Evolutionary conservation across 1,284 basidiomycete species (phyloP).

Genomic region (Singerocomus inundabilis): DNA sequence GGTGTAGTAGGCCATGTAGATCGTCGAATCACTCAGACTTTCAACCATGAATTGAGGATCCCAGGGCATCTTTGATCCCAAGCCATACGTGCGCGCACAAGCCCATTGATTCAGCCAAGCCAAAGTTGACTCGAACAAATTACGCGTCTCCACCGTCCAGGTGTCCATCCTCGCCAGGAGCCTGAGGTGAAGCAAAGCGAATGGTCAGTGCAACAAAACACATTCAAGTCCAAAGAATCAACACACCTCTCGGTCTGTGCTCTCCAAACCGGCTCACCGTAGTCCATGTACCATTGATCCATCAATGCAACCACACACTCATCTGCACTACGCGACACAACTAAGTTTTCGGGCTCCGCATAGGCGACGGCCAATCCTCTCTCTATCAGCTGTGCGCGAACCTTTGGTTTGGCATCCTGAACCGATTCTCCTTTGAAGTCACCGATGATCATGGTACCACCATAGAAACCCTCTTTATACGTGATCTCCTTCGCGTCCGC

Average conservation of each 20-base stretch:
- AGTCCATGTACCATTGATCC: conserved; percentile 99
- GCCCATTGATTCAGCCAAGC: conserved; percentile 99
- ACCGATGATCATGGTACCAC: conserved; percentile 87
- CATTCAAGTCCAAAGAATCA: conserved; percentile 37
- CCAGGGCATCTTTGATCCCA: conserved; percentile 97
- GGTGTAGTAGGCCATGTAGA: conserved; percentile 99
- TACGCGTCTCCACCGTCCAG: conserved; percentile 85
- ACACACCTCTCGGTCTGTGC: conserved; percentile 79
- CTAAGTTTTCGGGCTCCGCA: conserved; percentile 93
- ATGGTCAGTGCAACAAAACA: not conserved
- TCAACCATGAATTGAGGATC: conserved; percentile 97
- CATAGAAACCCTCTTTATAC: conserved; percentile 99
- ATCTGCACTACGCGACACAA: conserved; percentile 88
- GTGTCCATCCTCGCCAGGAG: conserved; percentile 87
- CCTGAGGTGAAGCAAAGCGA: conserved; percentile 38
- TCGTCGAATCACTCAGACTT: conserved; percentile 95
- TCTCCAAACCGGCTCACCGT: conserved; percentile 91
- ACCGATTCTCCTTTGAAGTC: conserved; percentile 87
- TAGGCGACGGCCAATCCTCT: conserved; percentile 83
- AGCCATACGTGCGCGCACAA: conserved; percentile 94
- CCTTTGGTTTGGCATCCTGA: conserved; percentile 89
- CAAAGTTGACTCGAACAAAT: conserved; percentile 90
- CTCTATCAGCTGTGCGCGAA: conserved; percentile 83
- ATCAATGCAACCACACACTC: conserved; percentile 98
- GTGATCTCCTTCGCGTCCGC: conserved; percentile 97